Conservation (phyloP, 345 rosid species). For the Hibiscus tridactylites region DNA sequence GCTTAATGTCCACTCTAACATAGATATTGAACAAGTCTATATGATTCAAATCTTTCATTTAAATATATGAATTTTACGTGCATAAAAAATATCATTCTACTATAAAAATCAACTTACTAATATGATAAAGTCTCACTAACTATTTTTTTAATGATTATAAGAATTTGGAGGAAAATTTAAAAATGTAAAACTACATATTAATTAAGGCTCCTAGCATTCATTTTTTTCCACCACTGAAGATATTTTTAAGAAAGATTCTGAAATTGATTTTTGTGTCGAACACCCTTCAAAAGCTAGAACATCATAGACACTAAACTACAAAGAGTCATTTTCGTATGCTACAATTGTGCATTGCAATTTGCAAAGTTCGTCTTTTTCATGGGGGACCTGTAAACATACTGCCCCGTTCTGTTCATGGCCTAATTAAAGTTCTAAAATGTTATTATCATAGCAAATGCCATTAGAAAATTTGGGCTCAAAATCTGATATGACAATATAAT, state of each 20-base stretch:
- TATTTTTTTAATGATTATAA: too few relatives aligned
- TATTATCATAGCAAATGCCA: neutral
- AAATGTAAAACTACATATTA: too few relatives aligned
- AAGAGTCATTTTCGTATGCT: neutral
- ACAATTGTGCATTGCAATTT: neutral
- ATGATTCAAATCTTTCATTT: too few relatives aligned
- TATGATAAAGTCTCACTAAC: too few relatives aligned
- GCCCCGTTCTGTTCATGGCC: neutral
- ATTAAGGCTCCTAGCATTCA: too few relatives aligned
- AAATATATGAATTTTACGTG: too few relatives aligned
- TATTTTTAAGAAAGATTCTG: neutral
- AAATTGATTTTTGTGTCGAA: slow-evolving; percentile 11
- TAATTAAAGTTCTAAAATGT: neutral
- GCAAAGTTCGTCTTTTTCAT: neutral
- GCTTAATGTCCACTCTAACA: too few relatives aligned
- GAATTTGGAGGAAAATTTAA: too few relatives aligned
- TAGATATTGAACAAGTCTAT: too few relatives aligned
- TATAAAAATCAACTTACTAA: too few relatives aligned
- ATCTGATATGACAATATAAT: neutral
- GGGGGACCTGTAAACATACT: neutral
- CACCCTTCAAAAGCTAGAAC: slow-evolving; percentile 4
- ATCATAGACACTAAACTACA: slow-evolving; percentile 8
- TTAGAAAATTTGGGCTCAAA: neutral
- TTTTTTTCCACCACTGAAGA: too few relatives aligned
- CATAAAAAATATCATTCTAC: too few relatives aligned